Evolutionary conservation across 192 early-diverging fungal genomes (phyloP), one percentile per base, ranked within the genome.

Genomic region (Mortierella alpina): DNA sequence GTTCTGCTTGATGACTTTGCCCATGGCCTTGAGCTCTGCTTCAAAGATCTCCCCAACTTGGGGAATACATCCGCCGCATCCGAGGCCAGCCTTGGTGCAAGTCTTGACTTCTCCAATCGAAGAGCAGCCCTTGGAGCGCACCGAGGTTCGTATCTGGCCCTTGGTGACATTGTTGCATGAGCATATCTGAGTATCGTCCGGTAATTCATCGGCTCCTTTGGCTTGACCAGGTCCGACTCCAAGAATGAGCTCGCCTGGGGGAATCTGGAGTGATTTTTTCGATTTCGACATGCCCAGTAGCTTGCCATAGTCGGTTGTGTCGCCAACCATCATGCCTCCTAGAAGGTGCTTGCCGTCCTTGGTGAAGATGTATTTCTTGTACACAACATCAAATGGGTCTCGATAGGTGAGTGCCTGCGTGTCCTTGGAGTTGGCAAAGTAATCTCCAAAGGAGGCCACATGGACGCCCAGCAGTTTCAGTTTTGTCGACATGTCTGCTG

Each of bases 161-260:
- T 92, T 92, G 50, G 87, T 87, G 39, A 92, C 76, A 68, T 92
- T 92, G 82, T 91, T 92, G 69, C 91, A 92, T 41, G 91, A 93
- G 71, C 91, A 92, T 47, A 92, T 83, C 49, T 93, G 91, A 2
- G 91, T 83, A 20, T 92, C 91, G 54, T 93, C 90, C 45, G 87
- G 84, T n/a, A 93, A 63, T 41, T 91, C 87, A 11, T 76, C 66
- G n/a, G 70, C 85, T 14, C 83, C 87, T 55, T 79, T 76, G 7
- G 56, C 82, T 63, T 85, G 72, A 15, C 67, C 66, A 7, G 69
- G 67, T 48, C 66, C 49, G n/a, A 80, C 63, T 57, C 85, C 85
- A 15, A 87, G 56, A 11, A 92, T 80, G 18, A 92, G 75, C 68
- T 91, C 89, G 42, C 86, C 67, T 15, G 92, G 90, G 39, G 86